Percentiles rank a stretch among this genome's conserved stretches.
Conservation (phyloP, 257 asterid genomes). For the Primulina huaijiensis region DNA sequence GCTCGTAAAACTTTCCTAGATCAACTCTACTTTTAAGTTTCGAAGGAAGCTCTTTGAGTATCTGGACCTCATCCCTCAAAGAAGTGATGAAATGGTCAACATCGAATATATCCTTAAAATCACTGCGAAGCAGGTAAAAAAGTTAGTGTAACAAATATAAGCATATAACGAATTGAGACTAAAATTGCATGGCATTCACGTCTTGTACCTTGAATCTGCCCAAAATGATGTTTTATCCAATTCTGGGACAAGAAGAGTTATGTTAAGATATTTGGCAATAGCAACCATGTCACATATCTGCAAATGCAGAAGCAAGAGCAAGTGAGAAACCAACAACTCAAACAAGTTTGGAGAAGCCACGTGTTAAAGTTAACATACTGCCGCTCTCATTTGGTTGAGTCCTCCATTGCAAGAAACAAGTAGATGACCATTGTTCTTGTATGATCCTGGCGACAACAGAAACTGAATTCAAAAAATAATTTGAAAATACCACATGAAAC, state of each 20-base stretch:
- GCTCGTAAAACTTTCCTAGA: conserved; percentile 42
- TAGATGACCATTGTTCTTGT: conserved; percentile 66
- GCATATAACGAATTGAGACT: neutral
- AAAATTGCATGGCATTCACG: neutral
- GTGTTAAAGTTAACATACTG: conserved; percentile 41
- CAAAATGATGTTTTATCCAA: conserved; percentile 74
- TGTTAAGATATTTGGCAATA: conserved; percentile 55
- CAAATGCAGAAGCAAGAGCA: conserved; percentile 10
- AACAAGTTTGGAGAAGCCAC: neutral
- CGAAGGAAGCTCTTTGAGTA: conserved; percentile 61
- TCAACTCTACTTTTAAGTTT: conserved; percentile 52
- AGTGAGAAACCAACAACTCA: neutral
- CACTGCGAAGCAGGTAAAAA: conserved; percentile 40
- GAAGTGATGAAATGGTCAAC: conserved; percentile 58
- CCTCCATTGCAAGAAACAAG: conserved; percentile 80
- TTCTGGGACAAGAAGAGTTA: conserved; percentile 66
- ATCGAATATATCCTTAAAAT: conserved; percentile 68
- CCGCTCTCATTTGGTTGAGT: conserved; percentile 78
- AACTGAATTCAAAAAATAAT: neutral
- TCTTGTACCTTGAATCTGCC: conserved; percentile 62
- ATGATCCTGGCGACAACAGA: conserved; percentile 41
- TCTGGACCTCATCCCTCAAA: conserved; percentile 67
- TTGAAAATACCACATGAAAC: neutral
- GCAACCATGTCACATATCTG: conserved; percentile 84
- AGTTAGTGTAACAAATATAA: neutral